Evolutionary conservation across 2,329 filamentous ascomycete species (phyloP), one percentile per base, ranked within the genome.

Genomic region (Xylariales sp.): DNA sequence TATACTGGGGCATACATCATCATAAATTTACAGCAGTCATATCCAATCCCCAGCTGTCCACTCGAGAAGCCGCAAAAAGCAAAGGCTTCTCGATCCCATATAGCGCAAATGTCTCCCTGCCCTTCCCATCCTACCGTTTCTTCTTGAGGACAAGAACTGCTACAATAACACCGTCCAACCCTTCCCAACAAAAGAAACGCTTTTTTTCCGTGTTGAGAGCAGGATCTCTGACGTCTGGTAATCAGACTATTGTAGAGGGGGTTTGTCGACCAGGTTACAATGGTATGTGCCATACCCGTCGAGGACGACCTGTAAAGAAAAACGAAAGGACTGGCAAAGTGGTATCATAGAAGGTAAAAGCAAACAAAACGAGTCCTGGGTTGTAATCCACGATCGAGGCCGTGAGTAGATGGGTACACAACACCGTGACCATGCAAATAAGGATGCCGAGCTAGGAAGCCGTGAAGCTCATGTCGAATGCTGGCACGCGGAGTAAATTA

Each of bases 401-500:
- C n/a, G n/a, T n/a, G n/a, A n/a, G n/a, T n/a, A n/a, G n/a, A n/a
- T n/a, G n/a, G n/a, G n/a, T n/a, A 18, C 18, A 18, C 17, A 37
- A 19, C 18, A 7, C 17, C 5, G 21, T 17, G 19, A 16, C 19
- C 32, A 11, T 17, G n/a, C n/a, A 12, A n/a, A 5, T 13, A 39
- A 33, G 28, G 29, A 7, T 13, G 16, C 14, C 29, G 21, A 39
- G 25, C 14, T 21, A 14, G 37, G 19, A 32, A n/a, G 16, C 19
- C 15, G 20, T 17, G 16, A 33, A 25, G 16, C 18, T n/a, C n/a
- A 39, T 33, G 29, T 38, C 32, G 16, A 12, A 13, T 34, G 20
- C 12, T 24, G 30, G 11, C 20, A 33, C 12, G 30, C 12, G 20
- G 16, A 17, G 50, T 38, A 44, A 50, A 37, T 42, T 49, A 45